Evolutionary conservation across 2,329 filamentous ascomycete genomes (phyloP), one percentile per base, ranked within the genome.

Genomic region (Hypoxylon sp.): DNA sequence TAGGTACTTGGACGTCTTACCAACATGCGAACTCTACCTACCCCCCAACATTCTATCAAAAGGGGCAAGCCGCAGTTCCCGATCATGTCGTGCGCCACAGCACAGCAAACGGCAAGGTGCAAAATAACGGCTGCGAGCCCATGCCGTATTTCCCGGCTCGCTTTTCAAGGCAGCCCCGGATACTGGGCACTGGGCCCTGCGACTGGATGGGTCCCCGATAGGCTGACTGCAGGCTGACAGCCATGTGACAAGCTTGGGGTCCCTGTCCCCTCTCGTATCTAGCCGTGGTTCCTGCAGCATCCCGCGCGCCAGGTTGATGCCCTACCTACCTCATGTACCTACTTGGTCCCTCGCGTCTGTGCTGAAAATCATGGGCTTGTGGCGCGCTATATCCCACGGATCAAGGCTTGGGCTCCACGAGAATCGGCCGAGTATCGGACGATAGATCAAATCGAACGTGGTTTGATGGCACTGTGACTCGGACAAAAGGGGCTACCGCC

Each of bases 201-300:
- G 8, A 25, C 38, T 36, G 35, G 43, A 17, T 47, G 21, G n/a
- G 44, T 32, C 37, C 26, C 47, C 48, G 45, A 53, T 56, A 56
- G 44, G 51, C 36, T 23, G 7, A 27, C 37, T 43, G 48, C 45
- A 46, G 31, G 21, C 21, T 27, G 27, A 37, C 15, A 31, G 45
- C 47, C 43, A 55, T 58, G 51, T 55, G 52, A 48, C 44, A 47
- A 38, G 42, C 37, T 49, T 44, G 31, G 32, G 7, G 25, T 41
- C n/a, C 35, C 17, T 12, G 36, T 17, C 17, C 26, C 41, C 15
- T 45, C 41, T 13, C n/a, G n/a, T n/a, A n/a, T n/a, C n/a, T n/a
- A n/a, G n/a, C n/a, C n/a, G n/a, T 44, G 31, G 48, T 47, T 45
- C 32, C 42, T 59, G 56, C 49, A 48, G 45, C 40, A 7, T 46